Evolutionary conservation across 306 rosid species (phyloP), one percentile per base, ranked within the genome.

Genomic region (Lupinus albus): DNA sequence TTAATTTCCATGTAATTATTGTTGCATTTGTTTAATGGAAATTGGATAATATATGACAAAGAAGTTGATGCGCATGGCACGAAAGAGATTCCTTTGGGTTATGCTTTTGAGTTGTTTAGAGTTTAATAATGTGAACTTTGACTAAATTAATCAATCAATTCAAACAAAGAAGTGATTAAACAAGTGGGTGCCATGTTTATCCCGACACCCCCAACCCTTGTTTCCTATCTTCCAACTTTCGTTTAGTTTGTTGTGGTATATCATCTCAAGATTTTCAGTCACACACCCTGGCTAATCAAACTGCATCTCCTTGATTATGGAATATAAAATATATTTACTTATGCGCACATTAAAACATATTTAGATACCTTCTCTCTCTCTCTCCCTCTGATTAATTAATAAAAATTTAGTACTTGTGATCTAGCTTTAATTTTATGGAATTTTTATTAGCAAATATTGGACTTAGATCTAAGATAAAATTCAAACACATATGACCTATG

Each of bases 201-300:
- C 70, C 97, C 97, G 88, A 91, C 97, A 91, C 69, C 46, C 78
- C 21, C 77, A 82, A 4, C 72, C 75, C 64, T 57, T 79, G 95
- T 88, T 88, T 91, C 97, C 96, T 82, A 80, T 84, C 84, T 79
- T 84, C 92, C 87, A 82, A 81, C 95, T 90, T 74, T 65, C 64
- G 49, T 64, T 72, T 36, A 59, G 71, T 68, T 82, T 77, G 65
- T 36, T 69, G 8, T 68, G 46, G 67, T 45, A 33, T 33, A 81
- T 48, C 81, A 63, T 79, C 74, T 78, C 82, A 71, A 52, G 67
- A 73, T 74, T 68, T 71, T 46, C 76, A 72, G 12, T 80, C 66
- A 71, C 58, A 51, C 68, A 52, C 25, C 55, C 68, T 70, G 80
- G 68, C 83, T 84, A 73, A 81, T 81, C 83, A 82, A 66, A 56